phyloP scores from a whole-genome alignment of 2,329 filamentous ascomycete species.

The Paracoccidioides brasiliensis region DNA sequence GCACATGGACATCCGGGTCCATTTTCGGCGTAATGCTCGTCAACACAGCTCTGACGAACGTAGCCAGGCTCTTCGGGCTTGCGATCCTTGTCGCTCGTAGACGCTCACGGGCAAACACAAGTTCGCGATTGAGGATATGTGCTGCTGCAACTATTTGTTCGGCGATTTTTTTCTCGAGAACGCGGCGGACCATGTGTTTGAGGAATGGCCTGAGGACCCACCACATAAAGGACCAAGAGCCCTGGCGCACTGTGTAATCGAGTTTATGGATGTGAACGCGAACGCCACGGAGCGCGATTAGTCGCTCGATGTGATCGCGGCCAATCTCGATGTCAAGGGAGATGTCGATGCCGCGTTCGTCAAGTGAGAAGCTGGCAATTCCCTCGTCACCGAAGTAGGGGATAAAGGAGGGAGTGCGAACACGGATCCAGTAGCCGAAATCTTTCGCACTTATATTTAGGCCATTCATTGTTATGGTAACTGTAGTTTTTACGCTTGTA shows the following conservation, averaged over 20 bases:
- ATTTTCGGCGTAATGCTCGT: slow-evolving; percentile 58
- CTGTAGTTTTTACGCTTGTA: slow-evolving; percentile 54
- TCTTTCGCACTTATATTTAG: slow-evolving; percentile 75
- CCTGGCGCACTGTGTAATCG: slow-evolving; percentile 58
- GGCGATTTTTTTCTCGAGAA: slow-evolving; percentile 67
- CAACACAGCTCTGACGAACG: slow-evolving; percentile 71
- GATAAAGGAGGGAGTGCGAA: slow-evolving; percentile 57
- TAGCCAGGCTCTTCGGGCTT: slow-evolving; percentile 63
- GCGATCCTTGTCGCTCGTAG: slow-evolving; percentile 75
- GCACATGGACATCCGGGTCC: slow-evolving; percentile 62
- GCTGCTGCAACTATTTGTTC: slow-evolving; percentile 56
- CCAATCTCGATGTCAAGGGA: slow-evolving; percentile 74
- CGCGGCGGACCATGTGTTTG: slow-evolving; percentile 64
- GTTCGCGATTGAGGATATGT: slow-evolving; percentile 65
- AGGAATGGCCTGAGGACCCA: slow-evolving; percentile 79
- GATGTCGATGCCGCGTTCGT: slow-evolving; percentile 77
- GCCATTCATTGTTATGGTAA: slow-evolving; percentile 69
- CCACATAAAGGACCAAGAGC: slow-evolving; percentile 59
- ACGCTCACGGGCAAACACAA: slow-evolving; percentile 75
- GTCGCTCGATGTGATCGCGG: slow-evolving; percentile 63
- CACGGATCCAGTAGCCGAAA: slow-evolving; percentile 76
- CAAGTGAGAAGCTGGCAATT: slow-evolving; percentile 72
- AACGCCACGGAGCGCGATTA: slow-evolving; percentile 64
- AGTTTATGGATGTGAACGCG: slow-evolving; percentile 77
- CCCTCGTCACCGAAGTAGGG: slow-evolving; percentile 62